phyloP scores from a whole-genome alignment of 192 early-diverging fungal species.

The Coemansia sp. region DNA sequence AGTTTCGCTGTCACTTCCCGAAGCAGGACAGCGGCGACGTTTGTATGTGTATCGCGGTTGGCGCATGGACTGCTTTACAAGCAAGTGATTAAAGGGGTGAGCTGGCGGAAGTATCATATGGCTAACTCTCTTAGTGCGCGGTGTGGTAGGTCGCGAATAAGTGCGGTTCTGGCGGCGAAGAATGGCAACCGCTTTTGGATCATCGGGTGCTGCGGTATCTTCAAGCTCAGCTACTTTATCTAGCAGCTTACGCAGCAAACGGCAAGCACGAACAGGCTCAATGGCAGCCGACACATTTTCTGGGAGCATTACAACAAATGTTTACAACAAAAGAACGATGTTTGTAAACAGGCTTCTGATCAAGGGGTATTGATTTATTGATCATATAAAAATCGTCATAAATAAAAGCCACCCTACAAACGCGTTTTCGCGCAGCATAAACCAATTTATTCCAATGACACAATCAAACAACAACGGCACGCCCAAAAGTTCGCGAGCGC shows the following conservation, averaged over 20 bases:
- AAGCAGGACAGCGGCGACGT: slow-evolving; percentile 14
- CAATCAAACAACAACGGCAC: slow-evolving; percentile 22
- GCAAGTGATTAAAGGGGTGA: slow-evolving; percentile 27
- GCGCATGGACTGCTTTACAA: slow-evolving; percentile 8
- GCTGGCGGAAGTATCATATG: slow-evolving; percentile 19
- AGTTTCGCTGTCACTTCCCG: slow-evolving; percentile 15
- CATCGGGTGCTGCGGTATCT: not conserved
- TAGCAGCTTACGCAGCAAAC: slow-evolving; percentile 44
- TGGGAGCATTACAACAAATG: slow-evolving; percentile 17
- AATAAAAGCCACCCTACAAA: too few species aligned
- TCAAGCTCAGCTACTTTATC: slow-evolving; percentile 42
- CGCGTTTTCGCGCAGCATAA: too few species aligned
- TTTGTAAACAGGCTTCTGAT: not conserved
- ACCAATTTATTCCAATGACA: slow-evolving; percentile 14
- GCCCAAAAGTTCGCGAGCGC: slow-evolving; percentile 36
- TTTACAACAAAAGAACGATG: not conserved
- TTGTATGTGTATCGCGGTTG: slow-evolving; percentile 49
- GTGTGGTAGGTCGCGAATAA: not conserved
- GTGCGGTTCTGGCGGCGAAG: not conserved
- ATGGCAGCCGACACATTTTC: slow-evolving; percentile 25
- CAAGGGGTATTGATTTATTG: too few species aligned
- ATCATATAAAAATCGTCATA: too few species aligned
- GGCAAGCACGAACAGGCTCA: slow-evolving; percentile 24
- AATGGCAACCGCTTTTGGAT: not conserved
- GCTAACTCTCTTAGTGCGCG: not conserved